Evolutionary conservation across 305 asterid genomes (phyloP).

Genomic region (Salvia sclarea): DNA sequence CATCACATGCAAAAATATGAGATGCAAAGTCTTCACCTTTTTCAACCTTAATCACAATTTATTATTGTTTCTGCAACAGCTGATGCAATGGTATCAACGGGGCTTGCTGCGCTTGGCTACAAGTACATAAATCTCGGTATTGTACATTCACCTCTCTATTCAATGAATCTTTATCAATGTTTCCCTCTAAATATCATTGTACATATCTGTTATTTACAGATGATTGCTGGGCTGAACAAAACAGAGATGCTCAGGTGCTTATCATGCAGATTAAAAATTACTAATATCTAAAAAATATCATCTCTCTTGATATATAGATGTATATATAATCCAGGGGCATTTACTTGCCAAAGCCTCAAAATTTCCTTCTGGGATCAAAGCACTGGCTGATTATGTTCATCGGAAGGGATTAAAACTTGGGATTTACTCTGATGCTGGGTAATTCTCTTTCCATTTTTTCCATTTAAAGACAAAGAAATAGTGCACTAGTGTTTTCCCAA

Average conservation of each 20-base stretch:
- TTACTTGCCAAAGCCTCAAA: constrained; percentile 58
- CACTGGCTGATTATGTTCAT: constrained; percentile 80
- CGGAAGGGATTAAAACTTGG: constrained; percentile 77
- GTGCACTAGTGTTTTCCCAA: not conserved
- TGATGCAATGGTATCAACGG: constrained; percentile 73
- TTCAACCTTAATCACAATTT: not conserved
- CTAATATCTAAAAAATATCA: not conserved
- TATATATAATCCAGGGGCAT: constrained; percentile 52
- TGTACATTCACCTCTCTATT: too few relatives aligned
- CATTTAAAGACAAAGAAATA: not conserved
- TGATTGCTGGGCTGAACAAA: constrained; percentile 86
- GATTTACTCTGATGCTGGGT: constrained; percentile 81
- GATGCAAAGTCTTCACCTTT: not conserved
- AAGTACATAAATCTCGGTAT: constrained; percentile 65
- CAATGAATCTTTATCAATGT: not conserved
- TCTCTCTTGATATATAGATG: not conserved
- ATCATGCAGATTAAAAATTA: not conserved
- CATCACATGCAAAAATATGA: not conserved
- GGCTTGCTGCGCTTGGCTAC: constrained; percentile 70
- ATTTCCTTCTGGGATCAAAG: constrained; percentile 86
- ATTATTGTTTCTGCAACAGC: constrained; percentile 40
- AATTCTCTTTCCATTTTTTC: not conserved
- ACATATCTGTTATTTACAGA: constrained; percentile 49
- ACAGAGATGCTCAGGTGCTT: constrained; percentile 67
- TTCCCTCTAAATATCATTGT: not conserved